Evolutionary conservation across 768 basidiomycete genomes (phyloP).

Genomic region (Tylopilus rubrobrunneus): DNA sequence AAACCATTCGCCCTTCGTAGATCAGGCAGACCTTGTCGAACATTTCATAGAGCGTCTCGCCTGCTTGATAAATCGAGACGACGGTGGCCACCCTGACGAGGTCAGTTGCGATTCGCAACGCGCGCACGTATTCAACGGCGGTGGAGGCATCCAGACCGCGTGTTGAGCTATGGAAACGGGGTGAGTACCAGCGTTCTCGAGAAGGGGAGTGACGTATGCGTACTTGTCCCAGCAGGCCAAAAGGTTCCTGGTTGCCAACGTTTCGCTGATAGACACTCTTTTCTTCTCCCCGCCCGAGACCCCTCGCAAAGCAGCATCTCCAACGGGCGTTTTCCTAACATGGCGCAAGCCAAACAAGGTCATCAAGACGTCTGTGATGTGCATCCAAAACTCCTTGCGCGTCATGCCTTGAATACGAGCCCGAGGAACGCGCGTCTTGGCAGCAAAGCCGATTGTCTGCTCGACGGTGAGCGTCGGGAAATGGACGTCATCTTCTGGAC

Average conservation of each 20-base stretch:
- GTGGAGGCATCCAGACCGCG: slow-evolving; percentile 66
- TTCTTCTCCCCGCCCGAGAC: slow-evolving; percentile 80
- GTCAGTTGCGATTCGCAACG: slow-evolving; percentile 66
- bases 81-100: slow-evolving; percentile 52
- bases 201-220: slow-evolving; percentile 24
- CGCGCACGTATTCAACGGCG: slow-evolving; percentile 69
- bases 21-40: slow-evolving; percentile 74
- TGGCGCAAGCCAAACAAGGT: slow-evolving; percentile 78
- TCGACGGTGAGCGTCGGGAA: slow-evolving; percentile 81
- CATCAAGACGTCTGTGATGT: slow-evolving; percentile 43
- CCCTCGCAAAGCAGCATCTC: slow-evolving; percentile 73
- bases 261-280: slow-evolving; percentile 76
- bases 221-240: slow-evolving; percentile 77
- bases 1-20: slow-evolving; percentile 55
- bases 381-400: slow-evolving; percentile 29
- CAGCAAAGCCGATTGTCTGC: slow-evolving; percentile 69
- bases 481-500: slow-evolving; percentile 82
- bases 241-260: slow-evolving; percentile 64
- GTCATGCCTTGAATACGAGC: slow-evolving; percentile 41
- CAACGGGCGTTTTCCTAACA: slow-evolving; percentile 70
- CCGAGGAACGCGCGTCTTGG: slow-evolving; percentile 63
- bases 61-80: slow-evolving; percentile 84
- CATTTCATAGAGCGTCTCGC: slow-evolving; percentile 58
- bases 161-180: slow-evolving; percentile 54
- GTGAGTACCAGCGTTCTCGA: slow-evolving; percentile 35